Evolutionary conservation across 805 yeast genomes (phyloP), one percentile per base, ranked within the genome.

Genomic region (Scheffersomyces coipomensis): DNA sequence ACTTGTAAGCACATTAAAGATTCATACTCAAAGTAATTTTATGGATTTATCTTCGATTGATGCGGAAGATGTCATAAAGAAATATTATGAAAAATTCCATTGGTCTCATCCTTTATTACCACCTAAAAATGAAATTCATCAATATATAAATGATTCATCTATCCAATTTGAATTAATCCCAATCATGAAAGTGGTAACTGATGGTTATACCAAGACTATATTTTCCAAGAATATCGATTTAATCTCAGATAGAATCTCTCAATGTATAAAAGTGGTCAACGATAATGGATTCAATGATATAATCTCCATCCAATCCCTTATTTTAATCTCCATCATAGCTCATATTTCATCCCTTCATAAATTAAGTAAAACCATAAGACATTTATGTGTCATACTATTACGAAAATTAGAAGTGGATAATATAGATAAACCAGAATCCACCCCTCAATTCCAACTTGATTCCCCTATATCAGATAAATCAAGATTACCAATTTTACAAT

Each of bases 341-440:
- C 81, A 76, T 45, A 71, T 76, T 19, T 72, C 78, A n/a, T 71
- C 80, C 0, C 47, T 76, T 7, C 81, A 76, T 48, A 75, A 68
- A 27, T 44, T 75, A 33, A 68, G 77, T 32, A 56, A 65, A 1
- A 47, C 60, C 0, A 42, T 76, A n/a, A 62, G 80, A 42, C 67
- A 62, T 25, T 62, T 70, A 21, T 65, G 73, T 13, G 65, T 74
- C 10, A 57, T 64, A 2, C 44, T 75, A 10, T 60, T 66, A 0
- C 39, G 65, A 8, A 63, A 60, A 27, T 43, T 75, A 29, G 64
- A 62, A 24, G 49, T 75, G 16, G 64, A 73, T 47, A 38, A 47
- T n/a, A 33, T 74, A 10, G 80, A 75, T 46, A 48, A 38, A 15
- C 25, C 22, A 4, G 39, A 27, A 32, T 15, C 30, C 11, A 21